Evolutionary conservation across 495 filamentous ascomycete species (phyloP).

Genomic region (Mytilinidion resinicola): DNA sequence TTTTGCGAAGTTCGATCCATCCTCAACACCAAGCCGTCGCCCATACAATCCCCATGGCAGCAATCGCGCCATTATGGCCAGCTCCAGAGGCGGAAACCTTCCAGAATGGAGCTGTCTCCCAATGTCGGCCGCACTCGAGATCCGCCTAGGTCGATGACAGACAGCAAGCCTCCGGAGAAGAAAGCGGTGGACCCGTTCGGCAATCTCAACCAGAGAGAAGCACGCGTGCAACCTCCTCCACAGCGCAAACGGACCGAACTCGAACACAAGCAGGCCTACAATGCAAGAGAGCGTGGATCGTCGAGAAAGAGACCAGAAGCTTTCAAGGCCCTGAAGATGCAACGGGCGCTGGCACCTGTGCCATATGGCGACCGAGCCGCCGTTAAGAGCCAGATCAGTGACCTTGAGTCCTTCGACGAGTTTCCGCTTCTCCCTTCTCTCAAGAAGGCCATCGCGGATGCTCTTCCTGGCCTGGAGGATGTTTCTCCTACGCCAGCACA

Average conservation of each 20-base stretch:
- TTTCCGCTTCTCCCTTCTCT: conserved; percentile 68
- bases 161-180: conserved; percentile 34
- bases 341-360: conserved; percentile 64
- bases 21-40: conserved; percentile 1
- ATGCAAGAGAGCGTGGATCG: conserved; percentile 29
- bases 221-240: conserved; percentile 35
- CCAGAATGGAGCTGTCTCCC: conserved; percentile 76
- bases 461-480: conserved; percentile 62
- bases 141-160: conserved; percentile 41
- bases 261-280: conserved; percentile 8
- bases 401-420: conserved; percentile 69
- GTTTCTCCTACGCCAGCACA: conserved; percentile 82
- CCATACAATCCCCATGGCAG: conserved; percentile 12
- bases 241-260: conserved; percentile 3
- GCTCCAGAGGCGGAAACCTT: conserved; percentile 42
- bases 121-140: conserved; percentile 49
- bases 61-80: conserved; percentile 24
- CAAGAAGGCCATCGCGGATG: conserved; percentile 68
- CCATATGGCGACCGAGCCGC: conserved; percentile 62
- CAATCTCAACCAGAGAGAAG: conserved; percentile 70
- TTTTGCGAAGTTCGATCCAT: conserved; percentile 34
- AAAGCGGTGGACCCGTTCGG: conserved; percentile 58
- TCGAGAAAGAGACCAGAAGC: conserved; percentile 28
- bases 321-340: conserved; percentile 94
- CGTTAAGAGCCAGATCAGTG: conserved; percentile 62